These are phyloP conservation scores for Trichoderma brevicompactum DNA, from an alignment of 2,329 filamentous ascomycete genomes.

Conservation along the genomic window DNA sequence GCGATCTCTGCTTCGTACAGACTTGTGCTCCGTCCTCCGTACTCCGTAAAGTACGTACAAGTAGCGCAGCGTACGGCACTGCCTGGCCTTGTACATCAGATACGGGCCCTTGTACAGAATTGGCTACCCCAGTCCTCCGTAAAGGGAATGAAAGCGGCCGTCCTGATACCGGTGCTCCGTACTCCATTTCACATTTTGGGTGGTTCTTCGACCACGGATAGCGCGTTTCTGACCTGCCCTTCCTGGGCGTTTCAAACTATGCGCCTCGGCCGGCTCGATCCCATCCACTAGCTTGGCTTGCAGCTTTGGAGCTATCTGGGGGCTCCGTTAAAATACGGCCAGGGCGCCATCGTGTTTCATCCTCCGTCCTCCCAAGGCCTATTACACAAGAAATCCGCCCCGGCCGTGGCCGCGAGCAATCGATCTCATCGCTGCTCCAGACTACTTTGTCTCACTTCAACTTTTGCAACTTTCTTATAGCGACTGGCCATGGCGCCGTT, in stretches of 20 bases:
- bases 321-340: constrained; percentile 26
- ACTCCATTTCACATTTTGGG: constrained; percentile 18
- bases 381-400: constrained; percentile 26
- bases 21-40: neutral
- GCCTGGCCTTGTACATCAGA: neutral
- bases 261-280: constrained; percentile 22
- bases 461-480: constrained; percentile 21
- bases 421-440: constrained; percentile 25
- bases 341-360: constrained; percentile 32
- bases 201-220: constrained; percentile 4
- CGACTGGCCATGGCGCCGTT: constrained; percentile 22
- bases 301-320: constrained; percentile 25
- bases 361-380: constrained; percentile 33
- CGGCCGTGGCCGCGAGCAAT: constrained; percentile 26
- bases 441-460: constrained; percentile 12
- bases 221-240: constrained; percentile 27
- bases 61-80: neutral
- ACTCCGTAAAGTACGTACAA: constrained; percentile 17
- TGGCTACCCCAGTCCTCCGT: constrained; percentile 7
- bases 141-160: constrained; percentile 20
- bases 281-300: constrained; percentile 24
- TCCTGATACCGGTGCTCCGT: constrained; percentile 18
- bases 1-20: constrained; percentile 13
- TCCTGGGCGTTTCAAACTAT: constrained; percentile 27
- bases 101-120: constrained; percentile 8